These are phyloP conservation scores for Gillenia trifoliata DNA, from an alignment of 306 rosid genomes.

Conservation along the genomic window DNA sequence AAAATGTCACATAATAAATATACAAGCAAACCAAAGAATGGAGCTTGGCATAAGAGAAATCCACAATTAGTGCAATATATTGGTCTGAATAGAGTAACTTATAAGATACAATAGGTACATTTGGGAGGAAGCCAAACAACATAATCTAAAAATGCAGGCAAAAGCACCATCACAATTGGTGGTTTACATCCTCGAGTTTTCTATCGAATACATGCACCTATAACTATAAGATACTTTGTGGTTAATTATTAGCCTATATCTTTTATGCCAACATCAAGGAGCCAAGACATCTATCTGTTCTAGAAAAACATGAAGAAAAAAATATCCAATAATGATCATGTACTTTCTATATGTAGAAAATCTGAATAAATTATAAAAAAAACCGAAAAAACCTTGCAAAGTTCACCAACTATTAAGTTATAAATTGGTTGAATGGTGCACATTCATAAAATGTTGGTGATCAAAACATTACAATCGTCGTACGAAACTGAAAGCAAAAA, in stretches of 20 bases:
- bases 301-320: not conserved
- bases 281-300: not conserved
- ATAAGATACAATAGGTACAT: not conserved
- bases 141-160: not conserved
- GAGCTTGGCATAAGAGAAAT: not conserved
- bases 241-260: not conserved
- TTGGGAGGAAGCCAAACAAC: conserved; percentile 11
- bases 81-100: conserved; percentile 10
- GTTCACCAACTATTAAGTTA: not conserved
- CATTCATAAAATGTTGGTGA: not conserved
- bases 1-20: not conserved
- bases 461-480: not conserved
- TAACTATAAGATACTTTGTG: not conserved
- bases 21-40: not conserved
- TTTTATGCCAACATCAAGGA: not conserved
- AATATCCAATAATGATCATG: not conserved
- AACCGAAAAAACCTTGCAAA: not conserved
- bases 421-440: not conserved
- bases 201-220: not conserved
- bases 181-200: not conserved
- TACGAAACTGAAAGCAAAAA: conserved; percentile 8
- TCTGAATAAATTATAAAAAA: not conserved
- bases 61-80: not conserved
- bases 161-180: not conserved
- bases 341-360: not conserved